Conservation (phyloP, 1,284 basidiomycete species). For the Waitea zeae region DNA sequence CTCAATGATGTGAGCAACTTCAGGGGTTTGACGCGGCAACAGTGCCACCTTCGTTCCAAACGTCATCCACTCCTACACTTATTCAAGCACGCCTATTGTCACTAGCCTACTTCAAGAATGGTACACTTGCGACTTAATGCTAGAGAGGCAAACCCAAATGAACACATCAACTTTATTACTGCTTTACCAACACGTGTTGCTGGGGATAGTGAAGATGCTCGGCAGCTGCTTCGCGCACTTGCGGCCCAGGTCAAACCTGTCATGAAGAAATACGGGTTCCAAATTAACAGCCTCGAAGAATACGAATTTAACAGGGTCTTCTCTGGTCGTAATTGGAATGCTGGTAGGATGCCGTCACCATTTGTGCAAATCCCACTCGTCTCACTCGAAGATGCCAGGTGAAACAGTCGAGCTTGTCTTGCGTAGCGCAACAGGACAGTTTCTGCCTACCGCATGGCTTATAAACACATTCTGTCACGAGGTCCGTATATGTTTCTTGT, state of each 20-base stretch:
- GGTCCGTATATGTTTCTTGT: conserved; percentile 20
- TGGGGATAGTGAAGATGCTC: conserved; percentile 37
- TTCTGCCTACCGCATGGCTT: conserved; percentile 46
- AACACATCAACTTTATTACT: conserved; percentile 57
- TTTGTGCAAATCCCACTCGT: background rate
- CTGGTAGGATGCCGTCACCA: conserved; percentile 54
- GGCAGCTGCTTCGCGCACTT: conserved; percentile 51
- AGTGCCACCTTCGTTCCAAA: too few species aligned
- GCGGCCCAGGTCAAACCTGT: conserved; percentile 67
- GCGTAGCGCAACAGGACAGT: conserved; percentile 36
- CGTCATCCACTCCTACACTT: too few species aligned
- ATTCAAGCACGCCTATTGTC: too few species aligned
- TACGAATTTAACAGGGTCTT: conserved; percentile 65
- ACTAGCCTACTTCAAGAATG: too few species aligned
- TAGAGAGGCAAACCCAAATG: conserved; percentile 53
- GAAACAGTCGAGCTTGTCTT: conserved; percentile 53
- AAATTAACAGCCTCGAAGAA: conserved; percentile 66
- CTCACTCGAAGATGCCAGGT: too few species aligned
- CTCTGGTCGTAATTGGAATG: conserved; percentile 67
- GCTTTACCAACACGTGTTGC: conserved; percentile 26
- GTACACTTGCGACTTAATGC: conserved; percentile 57
- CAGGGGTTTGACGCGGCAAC: too few species aligned
- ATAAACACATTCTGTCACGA: conserved; percentile 72
- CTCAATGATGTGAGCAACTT: too few species aligned
- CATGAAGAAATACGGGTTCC: conserved; percentile 63